phyloP scores from a whole-genome alignment of 257 asterid genomes.

The Prunella vulgaris region DNA sequence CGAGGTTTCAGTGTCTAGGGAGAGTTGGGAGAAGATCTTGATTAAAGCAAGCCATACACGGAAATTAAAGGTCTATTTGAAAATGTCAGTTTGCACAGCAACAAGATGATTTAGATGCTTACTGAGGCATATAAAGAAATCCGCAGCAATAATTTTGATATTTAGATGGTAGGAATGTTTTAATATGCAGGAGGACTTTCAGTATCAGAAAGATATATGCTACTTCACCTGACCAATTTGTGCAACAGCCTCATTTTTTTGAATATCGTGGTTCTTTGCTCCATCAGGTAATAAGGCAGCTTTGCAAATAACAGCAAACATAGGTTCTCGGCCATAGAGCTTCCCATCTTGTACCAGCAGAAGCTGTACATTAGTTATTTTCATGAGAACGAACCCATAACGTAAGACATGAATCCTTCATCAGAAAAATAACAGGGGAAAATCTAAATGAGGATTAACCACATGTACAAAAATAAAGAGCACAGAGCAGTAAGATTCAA shows the following conservation, averaged over 20 bases:
- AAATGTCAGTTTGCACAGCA: conserved; percentile 1
- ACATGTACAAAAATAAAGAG: background rate
- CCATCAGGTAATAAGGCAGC: conserved; percentile 79
- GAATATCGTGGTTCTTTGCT: conserved; percentile 65
- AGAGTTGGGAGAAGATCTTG: background rate
- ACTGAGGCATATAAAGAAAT: background rate
- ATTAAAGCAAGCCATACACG: conserved; percentile 3
- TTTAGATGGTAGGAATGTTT: background rate
- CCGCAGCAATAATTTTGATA: background rate
- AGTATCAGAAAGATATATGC: conserved; percentile 13
- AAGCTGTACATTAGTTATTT: conserved; percentile 59
- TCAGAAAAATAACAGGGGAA: conserved; percentile 5
- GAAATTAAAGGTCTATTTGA: background rate
- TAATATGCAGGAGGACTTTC: background rate
- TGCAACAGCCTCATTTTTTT: conserved; percentile 59
- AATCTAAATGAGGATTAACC: conserved; percentile 3
- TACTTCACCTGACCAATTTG: conserved; percentile 84
- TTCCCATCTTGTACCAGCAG: conserved; percentile 96
- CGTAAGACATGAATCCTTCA: conserved; percentile 17
- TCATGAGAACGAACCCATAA: conserved; percentile 29
- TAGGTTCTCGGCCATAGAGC: conserved; percentile 82
- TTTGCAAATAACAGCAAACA: conserved; percentile 78
- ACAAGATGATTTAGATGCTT: conserved; percentile 4
- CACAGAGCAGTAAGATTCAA: conserved; percentile 7
- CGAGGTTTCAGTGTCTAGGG: conserved; percentile 16